Evolutionary conservation across 177 flowering plant species (phyloP), one percentile per base, ranked within the genome.

Genomic region (Vitis hybrid): DNA sequence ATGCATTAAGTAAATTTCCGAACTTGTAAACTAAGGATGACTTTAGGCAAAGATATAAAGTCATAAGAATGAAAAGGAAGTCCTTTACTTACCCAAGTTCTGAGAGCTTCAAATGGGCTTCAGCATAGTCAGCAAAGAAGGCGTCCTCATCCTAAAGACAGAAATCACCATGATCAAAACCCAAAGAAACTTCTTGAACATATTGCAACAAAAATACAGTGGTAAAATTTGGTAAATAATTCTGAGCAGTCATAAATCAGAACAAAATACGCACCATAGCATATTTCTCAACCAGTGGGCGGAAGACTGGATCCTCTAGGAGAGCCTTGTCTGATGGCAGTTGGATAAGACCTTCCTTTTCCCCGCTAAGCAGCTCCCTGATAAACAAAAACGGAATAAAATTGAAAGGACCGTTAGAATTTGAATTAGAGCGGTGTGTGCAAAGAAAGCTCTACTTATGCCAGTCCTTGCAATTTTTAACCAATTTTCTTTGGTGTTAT

Each of bases 311-410:
- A 73, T 94, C 98, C 46, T 66, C 48, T 0, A 88, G 79, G 68
- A 94, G 97, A 59, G 89, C 85, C 81, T 86, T 94, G 83, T 92
- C 98, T 2, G 92, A 70, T 64, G 97, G 93, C 67, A 94, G 76
- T 76, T 87, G 92, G 65, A 94, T 72, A 48, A 92, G 91, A n/a
- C 89, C 94, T 76, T 89, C 97, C 67, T 88, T 91, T 78, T 88
- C 94, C 19, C 93, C 98, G 68, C 76, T 75, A 19, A 92, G 68
- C 21, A 94, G 87, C 74, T 90, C 97, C 77, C 97, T 94, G 73
- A 58, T 56, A 27, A 6, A 51, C 13, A 18, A 4, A 6, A 35
- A 35, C 1, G 46, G 46, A 5, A 35, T 57, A 10, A 5, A 57
- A 16, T 27, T 19, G 40, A 11, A 32, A 60, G 30, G 30, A 18